Conservation (phyloP, 352 stramenopile species). For the Globisporangium recalcitrans region DNA sequence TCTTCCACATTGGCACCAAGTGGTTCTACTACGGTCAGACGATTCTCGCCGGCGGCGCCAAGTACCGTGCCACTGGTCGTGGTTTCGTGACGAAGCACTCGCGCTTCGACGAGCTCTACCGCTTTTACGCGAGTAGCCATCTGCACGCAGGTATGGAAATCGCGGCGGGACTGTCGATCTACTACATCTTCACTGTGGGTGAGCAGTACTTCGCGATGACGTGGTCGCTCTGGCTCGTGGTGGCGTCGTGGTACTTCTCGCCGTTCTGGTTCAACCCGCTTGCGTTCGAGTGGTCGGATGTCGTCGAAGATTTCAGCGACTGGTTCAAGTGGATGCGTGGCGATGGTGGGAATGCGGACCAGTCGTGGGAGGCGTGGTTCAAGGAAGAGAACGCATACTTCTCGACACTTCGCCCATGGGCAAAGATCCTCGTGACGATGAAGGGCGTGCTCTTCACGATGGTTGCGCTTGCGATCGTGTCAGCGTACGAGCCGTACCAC, state of each 20-base stretch:
- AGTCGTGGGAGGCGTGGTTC: slow-evolving; percentile 96
- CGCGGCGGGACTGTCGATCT: slow-evolving; percentile 90
- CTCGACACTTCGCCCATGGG: slow-evolving; percentile 78
- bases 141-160: slow-evolving; percentile 94
- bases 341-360: slow-evolving; percentile 87
- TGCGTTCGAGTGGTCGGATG: slow-evolving; percentile 95
- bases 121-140: slow-evolving; percentile 98
- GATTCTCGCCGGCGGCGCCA: slow-evolving; percentile 96
- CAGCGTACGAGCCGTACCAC: slow-evolving; percentile 63
- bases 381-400: slow-evolving; percentile 95
- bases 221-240: slow-evolving; percentile 97
- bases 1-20: slow-evolving; percentile 99
- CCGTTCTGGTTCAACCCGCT: slow-evolving; percentile 99
- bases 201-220: slow-evolving; percentile 96
- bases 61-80: slow-evolving; percentile 96
- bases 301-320: slow-evolving; percentile 82
- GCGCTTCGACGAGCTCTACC: slow-evolving; percentile 96
- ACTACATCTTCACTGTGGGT: slow-evolving; percentile 91
- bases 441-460: slow-evolving; percentile 88
- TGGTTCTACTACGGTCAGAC: slow-evolving; percentile 99
- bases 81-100: slow-evolving; percentile 99
- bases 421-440: slow-evolving; percentile 89
- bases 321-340: slow-evolving; percentile 95
- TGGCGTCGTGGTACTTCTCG: slow-evolving; percentile 80
- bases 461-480: slow-evolving; percentile 84